Evolutionary conservation across 345 rosid species (phyloP).

Genomic region (Clarkia xantiana): DNA sequence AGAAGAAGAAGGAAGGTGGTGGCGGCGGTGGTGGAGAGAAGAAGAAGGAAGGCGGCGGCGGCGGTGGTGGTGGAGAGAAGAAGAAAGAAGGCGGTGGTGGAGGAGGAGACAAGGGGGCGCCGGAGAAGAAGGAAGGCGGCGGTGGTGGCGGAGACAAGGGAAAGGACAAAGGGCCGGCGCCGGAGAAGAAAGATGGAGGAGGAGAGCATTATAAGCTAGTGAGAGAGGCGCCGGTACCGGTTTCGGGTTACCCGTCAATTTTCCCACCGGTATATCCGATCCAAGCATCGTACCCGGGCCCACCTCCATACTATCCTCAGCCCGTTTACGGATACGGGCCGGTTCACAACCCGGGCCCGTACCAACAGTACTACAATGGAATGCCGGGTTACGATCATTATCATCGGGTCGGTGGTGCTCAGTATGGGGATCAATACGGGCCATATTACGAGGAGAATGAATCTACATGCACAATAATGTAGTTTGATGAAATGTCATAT

Average conservation of each 20-base stretch:
- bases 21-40: too few species aligned
- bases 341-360: background rate
- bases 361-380: constrained; percentile 10
- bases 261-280: constrained; percentile 7
- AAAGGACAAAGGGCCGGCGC: constrained; percentile 2
- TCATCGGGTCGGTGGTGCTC: constrained; percentile 7
- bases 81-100: background rate
- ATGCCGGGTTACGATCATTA: constrained; percentile 17
- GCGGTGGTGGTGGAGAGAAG: constrained; percentile 4
- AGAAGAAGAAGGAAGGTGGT: constrained; percentile 7
- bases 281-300: background rate
- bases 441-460: constrained; percentile 18
- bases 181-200: background rate
- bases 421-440: constrained; percentile 4
- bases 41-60: background rate
- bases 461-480: constrained; percentile 17
- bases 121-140: constrained; percentile 3
- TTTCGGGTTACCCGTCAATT: constrained; percentile 7
- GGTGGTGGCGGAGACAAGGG: background rate
- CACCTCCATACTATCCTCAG: background rate
- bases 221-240: background rate
- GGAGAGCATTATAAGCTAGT: background rate
- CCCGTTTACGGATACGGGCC: constrained; percentile 1
- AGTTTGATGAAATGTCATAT: background rate
- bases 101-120: background rate